These are phyloP conservation scores for Lichenothelia convexa DNA, from an alignment of 495 filamentous ascomycete species.

Conservation along the genomic window DNA sequence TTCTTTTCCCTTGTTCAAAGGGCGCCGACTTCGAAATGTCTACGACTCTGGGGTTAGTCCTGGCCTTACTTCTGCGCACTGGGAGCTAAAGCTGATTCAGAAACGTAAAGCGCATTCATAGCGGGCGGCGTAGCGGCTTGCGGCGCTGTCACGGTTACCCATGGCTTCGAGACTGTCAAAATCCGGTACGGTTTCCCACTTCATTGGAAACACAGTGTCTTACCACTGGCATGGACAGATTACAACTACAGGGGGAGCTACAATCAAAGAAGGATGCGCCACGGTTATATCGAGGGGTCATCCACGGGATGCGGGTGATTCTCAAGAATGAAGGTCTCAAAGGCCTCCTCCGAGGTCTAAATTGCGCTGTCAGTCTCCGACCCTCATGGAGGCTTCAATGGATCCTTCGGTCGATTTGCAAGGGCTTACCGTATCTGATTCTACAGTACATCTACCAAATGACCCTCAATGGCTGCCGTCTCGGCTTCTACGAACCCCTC, in stretches of 20 bases:
- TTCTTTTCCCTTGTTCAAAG: too few species aligned
- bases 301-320: constrained; percentile 85
- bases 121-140: constrained; percentile 93
- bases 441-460: constrained; percentile 86
- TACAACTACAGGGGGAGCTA: constrained; percentile 94
- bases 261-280: constrained; percentile 67
- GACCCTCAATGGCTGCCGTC: constrained; percentile 83
- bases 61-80: too few species aligned
- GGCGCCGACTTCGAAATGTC: too few species aligned
- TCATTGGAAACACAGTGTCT: constrained; percentile 1
- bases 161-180: constrained; percentile 98
- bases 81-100: constrained; percentile 1
- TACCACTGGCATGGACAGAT: constrained; percentile 29
- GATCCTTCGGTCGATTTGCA: too few species aligned
- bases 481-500: constrained; percentile 96
- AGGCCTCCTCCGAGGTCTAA: constrained; percentile 78
- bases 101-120: constrained; percentile 52
- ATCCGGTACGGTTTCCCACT: constrained; percentile 47
- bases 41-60: constrained; percentile 13
- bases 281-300: constrained; percentile 75
- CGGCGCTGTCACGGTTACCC: constrained; percentile 92
- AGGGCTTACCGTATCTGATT: too few species aligned
- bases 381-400: neutral
- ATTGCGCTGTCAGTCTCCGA: constrained; percentile 48
- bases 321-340: constrained; percentile 73